These are phyloP conservation scores for Phytophthora citrophthora DNA, from an alignment of 352 stramenopile genomes.

Conservation along the genomic window DNA sequence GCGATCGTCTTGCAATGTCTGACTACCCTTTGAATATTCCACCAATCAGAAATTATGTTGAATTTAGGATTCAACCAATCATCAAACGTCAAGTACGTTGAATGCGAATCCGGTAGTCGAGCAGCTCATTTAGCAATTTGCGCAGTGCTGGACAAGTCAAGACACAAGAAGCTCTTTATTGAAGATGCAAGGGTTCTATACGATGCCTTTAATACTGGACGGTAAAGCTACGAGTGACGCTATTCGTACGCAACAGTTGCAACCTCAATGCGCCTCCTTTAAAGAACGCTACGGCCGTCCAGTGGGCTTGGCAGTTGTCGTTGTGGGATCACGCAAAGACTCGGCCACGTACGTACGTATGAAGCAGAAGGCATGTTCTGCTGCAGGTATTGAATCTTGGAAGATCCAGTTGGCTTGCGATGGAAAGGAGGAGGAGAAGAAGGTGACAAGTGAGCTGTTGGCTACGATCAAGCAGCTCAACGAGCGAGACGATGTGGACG, in stretches of 20 bases:
- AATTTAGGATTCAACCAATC: conserved; percentile 4
- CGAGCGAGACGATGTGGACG: conserved; percentile 70
- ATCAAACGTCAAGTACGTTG: neutral
- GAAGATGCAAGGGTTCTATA: conserved; percentile 5
- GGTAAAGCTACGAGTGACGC: conserved; percentile 88
- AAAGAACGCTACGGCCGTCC: conserved; percentile 53
- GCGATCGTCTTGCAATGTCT: conserved; percentile 11
- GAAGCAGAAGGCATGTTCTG: conserved; percentile 97
- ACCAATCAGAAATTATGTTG: conserved; percentile 16
- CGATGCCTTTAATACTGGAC: conserved; percentile 48
- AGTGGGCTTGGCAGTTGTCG: conserved; percentile 96
- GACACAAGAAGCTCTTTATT: neutral
- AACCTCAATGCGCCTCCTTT: conserved; percentile 71
- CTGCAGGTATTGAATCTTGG: conserved; percentile 94
- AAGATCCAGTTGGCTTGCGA: conserved; percentile 64
- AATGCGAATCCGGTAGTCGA: conserved; percentile 16
- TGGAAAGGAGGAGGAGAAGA: conserved; percentile 16
- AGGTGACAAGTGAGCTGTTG: conserved; percentile 43
- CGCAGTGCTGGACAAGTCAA: conserved; percentile 12
- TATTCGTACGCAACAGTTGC: conserved; percentile 86
- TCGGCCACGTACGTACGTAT: conserved; percentile 98
- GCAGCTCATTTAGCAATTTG: conserved; percentile 27
- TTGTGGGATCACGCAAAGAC: conserved; percentile 96
- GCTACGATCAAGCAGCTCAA: conserved; percentile 74
- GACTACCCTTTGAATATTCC: conserved; percentile 9